Percentiles rank a stretch among this genome's conserved stretches.
Conservation (phyloP, 2,329 filamentous ascomycete genomes). For the Aureobasidium mangrovei region DNA sequence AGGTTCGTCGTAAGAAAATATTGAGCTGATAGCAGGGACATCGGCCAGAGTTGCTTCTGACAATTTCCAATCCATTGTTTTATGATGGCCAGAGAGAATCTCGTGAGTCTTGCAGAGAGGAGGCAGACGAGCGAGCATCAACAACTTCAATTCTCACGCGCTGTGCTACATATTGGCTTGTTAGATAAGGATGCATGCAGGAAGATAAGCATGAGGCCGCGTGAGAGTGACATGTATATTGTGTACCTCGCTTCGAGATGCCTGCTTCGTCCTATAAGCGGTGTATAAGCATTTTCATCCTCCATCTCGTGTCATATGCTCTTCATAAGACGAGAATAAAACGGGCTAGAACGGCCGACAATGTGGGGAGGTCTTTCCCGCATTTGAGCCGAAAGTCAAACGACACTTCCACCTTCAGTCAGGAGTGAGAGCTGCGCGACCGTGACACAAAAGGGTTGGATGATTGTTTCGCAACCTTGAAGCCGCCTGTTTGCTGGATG, state of each 20-base stretch:
- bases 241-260: neutral
- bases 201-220: conserved; percentile 1
- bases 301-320: too few species aligned
- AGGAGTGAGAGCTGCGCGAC: neutral
- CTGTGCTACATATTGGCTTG: neutral
- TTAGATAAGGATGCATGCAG: conserved; percentile 1
- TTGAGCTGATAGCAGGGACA: conserved; percentile 7
- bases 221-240: neutral
- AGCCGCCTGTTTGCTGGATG: too few species aligned
- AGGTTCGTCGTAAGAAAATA: conserved; percentile 1
- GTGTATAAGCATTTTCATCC: too few species aligned
- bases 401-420: neutral
- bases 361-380: too few species aligned
- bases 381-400: conserved; percentile 2
- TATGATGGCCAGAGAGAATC: neutral
- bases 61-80: conserved; percentile 3
- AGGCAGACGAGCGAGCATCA: neutral
- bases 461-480: too few species aligned
- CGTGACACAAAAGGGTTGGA: too few species aligned
- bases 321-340: too few species aligned
- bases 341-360: too few species aligned
- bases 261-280: neutral
- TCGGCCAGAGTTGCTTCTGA: conserved; percentile 10
- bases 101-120: neutral
- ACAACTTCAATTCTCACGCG: neutral